phyloP scores from a whole-genome alignment of 2,329 filamentous ascomycete genomes.

The Coniochaeta prunicola region DNA sequence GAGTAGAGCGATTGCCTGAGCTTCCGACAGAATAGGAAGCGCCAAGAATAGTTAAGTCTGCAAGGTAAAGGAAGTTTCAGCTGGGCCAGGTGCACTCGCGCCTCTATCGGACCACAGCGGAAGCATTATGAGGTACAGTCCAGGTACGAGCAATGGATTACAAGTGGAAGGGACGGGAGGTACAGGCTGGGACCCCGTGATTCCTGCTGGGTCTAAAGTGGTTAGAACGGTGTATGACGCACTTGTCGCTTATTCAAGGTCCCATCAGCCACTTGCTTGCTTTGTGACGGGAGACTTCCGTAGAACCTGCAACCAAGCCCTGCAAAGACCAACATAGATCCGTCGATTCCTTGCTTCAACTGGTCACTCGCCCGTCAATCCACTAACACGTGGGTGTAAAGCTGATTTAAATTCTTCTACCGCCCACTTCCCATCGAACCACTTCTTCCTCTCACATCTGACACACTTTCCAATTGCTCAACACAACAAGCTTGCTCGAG shows the following conservation, averaged over 20 bases:
- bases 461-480: neutral
- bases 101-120: neutral
- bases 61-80: too few relatives aligned
- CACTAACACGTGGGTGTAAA: neutral
- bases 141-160: neutral
- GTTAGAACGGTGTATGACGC: slow-evolving; percentile 3
- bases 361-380: neutral
- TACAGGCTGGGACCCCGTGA: neutral
- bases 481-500: neutral
- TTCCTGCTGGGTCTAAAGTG: neutral
- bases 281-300: too few relatives aligned
- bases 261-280: neutral
- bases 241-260: neutral
- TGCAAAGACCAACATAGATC: neutral
- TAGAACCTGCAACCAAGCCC: neutral
- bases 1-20: neutral
- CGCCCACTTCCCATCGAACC: neutral
- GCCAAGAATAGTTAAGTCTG: neutral
- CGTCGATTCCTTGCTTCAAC: neutral
- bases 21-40: neutral
- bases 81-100: neutral
- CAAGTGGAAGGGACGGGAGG: neutral
- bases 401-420: neutral
- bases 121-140: neutral
- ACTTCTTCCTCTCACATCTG: neutral